phyloP scores from a whole-genome alignment of 805 yeast species.

The Ogataea angusta region DNA sequence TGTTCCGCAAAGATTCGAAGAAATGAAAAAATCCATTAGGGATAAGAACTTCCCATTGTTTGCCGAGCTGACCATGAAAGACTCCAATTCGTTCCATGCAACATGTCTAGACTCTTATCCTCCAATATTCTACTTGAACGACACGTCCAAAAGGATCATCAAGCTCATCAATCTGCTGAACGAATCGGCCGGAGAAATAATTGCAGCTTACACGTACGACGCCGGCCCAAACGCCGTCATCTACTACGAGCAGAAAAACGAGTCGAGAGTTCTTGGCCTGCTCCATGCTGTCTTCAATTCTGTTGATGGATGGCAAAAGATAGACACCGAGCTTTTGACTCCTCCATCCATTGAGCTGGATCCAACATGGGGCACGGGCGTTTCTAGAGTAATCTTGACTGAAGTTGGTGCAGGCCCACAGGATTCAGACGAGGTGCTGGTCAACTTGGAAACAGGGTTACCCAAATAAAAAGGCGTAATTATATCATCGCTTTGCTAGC shows the following conservation, averaged over 20 bases:
- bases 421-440: conserved; percentile 51
- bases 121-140: conserved; percentile 92
- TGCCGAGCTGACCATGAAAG: conserved; percentile 92
- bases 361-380: conserved; percentile 45
- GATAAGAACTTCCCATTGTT: conserved; percentile 74
- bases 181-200: conserved; percentile 55
- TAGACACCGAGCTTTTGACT: conserved; percentile 16
- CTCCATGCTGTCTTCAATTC: conserved; percentile 56
- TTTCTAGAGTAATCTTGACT: conserved; percentile 80
- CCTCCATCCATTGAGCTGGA: conserved; percentile 29
- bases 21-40: conserved; percentile 75
- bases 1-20: conserved; percentile 80
- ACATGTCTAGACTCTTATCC: conserved; percentile 95
- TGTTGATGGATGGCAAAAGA: conserved; percentile 66
- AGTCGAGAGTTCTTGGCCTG: conserved; percentile 66
- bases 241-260: conserved; percentile 78
- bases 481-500: conserved; percentile 1
- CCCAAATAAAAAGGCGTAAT: conserved; percentile 40
- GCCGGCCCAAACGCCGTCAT: conserved; percentile 99
- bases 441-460: conserved; percentile 55
- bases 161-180: conserved; percentile 78
- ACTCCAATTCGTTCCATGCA: conserved; percentile 96
- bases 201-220: conserved; percentile 97
- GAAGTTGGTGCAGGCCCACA: conserved; percentile 87
- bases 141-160: conserved; percentile 80